Evolutionary conservation across 2,329 filamentous ascomycete species (phyloP).

Genomic region (Talaromyces piceae): DNA sequence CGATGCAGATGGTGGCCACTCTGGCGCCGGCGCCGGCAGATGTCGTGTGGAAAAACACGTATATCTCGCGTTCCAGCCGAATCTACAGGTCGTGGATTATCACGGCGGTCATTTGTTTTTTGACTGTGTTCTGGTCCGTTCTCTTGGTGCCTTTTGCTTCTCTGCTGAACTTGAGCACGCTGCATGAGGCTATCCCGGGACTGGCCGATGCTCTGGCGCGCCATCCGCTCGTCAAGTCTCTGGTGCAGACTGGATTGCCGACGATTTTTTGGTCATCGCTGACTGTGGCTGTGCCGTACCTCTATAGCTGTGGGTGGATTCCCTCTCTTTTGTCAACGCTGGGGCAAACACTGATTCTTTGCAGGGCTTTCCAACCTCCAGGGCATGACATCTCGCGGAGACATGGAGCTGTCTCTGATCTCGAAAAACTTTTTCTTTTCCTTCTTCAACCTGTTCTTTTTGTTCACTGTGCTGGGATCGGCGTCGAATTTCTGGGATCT

Average conservation of each 20-base stretch:
- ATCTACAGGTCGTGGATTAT: constrained; percentile 76
- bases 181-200: constrained; percentile 62
- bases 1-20: constrained; percentile 76
- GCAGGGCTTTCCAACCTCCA: constrained; percentile 72
- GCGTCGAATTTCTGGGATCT: constrained; percentile 65
- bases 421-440: constrained; percentile 99
- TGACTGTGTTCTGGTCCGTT: constrained; percentile 83
- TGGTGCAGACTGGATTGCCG: constrained; percentile 81
- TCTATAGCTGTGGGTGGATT: constrained; percentile 68
- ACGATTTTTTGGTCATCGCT: constrained; percentile 79
- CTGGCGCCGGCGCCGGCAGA: constrained; percentile 82
- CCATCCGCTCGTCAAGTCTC: constrained; percentile 63
- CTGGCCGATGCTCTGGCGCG: constrained; percentile 60
- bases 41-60: constrained; percentile 93
- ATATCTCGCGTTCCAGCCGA: constrained; percentile 64
- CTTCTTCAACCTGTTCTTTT: constrained; percentile 97
- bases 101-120: constrained; percentile 70
- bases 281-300: constrained; percentile 81
- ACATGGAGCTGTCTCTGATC: constrained; percentile 88
- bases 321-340: not conserved
- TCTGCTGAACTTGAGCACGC: constrained; percentile 72
- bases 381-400: constrained; percentile 90
- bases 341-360: not conserved
- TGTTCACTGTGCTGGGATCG: constrained; percentile 83
- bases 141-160: constrained; percentile 73